Evolutionary conservation across 768 basidiomycete genomes (phyloP), one percentile per base, ranked within the genome.

Genomic region (Pisolithus albus): DNA sequence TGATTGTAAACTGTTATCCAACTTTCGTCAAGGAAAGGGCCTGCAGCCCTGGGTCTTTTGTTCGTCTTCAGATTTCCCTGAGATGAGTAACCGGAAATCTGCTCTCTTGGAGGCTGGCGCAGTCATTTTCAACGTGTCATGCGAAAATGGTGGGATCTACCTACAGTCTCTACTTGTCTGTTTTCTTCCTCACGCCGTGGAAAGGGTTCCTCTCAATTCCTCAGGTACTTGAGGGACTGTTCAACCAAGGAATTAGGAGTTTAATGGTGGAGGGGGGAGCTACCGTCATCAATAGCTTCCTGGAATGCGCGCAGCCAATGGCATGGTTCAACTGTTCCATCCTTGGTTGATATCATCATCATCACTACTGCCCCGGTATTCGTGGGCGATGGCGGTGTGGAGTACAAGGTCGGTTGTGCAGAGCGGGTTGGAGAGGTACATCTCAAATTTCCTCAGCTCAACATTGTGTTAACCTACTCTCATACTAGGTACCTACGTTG

Each of bases 221-320:
- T 3, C 61, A 62, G 5, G 64, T 89, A 16, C 78, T 93, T 5
- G 59, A 56, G 11, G 68, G 70, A 7, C 71, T 96, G 23, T 68
- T 67, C n/a, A 65, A 68, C 10, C 69, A 75, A n/a, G 82, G 80
- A 3, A 73, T 95, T 54, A 68, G 69, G 10, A 85, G 83, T 10
- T 71, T 97, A 50, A 99, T 99, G 95, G 88, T 97, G 6, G 96
- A 99, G 71, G 96, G 96, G 48, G 96, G 96, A 15, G 87, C 91
- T 8, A 70, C 71, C 8, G 75, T 99, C 56, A 92, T 99, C 51
- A 72, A 76, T 6, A 82, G 88, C 1, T 68, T 68, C 50, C 53
- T 60, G 26, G 26, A 51, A 19, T 53, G 49, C 23, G 52, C 49
- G 19, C 56, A 55, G 7, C 53, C 53, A 50, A 46, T 43, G 54